Evolutionary conservation across 176 grass and related monocot species (phyloP), one percentile per base, ranked within the genome.

Genomic region (Zoysia pacifica): DNA sequence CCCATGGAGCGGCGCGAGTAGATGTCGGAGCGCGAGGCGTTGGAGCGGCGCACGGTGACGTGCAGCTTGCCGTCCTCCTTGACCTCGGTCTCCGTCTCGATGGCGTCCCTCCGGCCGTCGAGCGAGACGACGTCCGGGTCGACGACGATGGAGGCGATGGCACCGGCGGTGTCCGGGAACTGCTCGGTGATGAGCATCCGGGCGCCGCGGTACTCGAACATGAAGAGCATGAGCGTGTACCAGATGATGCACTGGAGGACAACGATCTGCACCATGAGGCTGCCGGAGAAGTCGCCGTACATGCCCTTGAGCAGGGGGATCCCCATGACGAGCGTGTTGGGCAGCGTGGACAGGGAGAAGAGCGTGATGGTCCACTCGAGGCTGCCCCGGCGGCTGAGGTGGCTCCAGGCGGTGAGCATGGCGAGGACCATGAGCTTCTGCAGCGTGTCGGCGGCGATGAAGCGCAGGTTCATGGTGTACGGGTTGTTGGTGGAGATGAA

Each of bases 211-310:
- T 89, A 99, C 88, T 99, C 96, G 67, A 99, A 96, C 88, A 99
- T 83, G 84, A 99, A 96, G 45, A 99, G 90, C 97, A 99, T 99
- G 53, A 99, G 92, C 6, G 97, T 99, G 82, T 99, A 99, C 97
- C 97, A 99, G 74, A 99, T 95, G 88, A 99, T 99, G 85, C 97
- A 99, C 86, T 99, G 97, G 6, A 99, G 90, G 12, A 99, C 97
- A 2, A 99, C 97, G 83, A 99, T 96, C 87, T 99, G 97, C 4
- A 99, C 97, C 97, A 99, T 99, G 52, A 99, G 90, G 68, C 76
- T 73, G 1, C 97, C 97, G 3, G 97, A 99, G 82, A 80, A 84
- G 5, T 87, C 88, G 9, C 97, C 97, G 74, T 99, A 99, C 97
- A 99, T 99, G 74, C 96, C 96, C 78, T 99, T 99, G 46, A 99